Conservation (phyloP, 106 monocot genomes). For the Dendrobium officinale region DNA sequence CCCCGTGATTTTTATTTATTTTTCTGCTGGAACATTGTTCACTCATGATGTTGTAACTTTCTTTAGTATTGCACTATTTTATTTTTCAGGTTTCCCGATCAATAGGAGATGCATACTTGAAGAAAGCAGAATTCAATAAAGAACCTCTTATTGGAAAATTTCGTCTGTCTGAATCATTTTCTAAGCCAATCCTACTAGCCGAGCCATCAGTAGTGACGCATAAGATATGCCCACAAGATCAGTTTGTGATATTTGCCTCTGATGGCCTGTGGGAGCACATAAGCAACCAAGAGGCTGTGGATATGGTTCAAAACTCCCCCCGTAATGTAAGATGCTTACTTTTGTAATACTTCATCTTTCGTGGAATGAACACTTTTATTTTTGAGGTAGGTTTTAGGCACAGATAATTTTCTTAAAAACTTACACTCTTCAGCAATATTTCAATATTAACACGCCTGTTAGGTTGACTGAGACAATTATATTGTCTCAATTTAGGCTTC, state of each 20-base stretch:
- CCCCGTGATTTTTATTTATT: not conserved
- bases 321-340: constrained; percentile 13
- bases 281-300: constrained; percentile 20
- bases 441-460: too few relatives aligned
- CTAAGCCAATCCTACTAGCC: constrained; percentile 14
- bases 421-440: too few relatives aligned
- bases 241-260: constrained; percentile 23
- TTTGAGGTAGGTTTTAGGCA: too few relatives aligned
- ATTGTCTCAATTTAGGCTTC: too few relatives aligned
- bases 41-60: not conserved
- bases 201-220: constrained; percentile 19
- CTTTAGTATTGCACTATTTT: not conserved
- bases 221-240: constrained; percentile 18
- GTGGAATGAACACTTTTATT: too few relatives aligned
- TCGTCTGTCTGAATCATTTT: constrained; percentile 16
- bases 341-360: not conserved
- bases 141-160: constrained; percentile 16
- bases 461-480: too few relatives aligned
- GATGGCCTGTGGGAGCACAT: constrained; percentile 22
- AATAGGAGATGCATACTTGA: constrained; percentile 24
- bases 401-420: too few relatives aligned
- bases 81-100: constrained; percentile 14
- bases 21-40: not conserved
- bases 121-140: constrained; percentile 14
- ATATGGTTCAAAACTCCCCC: constrained; percentile 19